Evolutionary conservation across 1,284 basidiomycete species (phyloP), one percentile per base, ranked within the genome.

Genomic region (Marasmius sp.): DNA sequence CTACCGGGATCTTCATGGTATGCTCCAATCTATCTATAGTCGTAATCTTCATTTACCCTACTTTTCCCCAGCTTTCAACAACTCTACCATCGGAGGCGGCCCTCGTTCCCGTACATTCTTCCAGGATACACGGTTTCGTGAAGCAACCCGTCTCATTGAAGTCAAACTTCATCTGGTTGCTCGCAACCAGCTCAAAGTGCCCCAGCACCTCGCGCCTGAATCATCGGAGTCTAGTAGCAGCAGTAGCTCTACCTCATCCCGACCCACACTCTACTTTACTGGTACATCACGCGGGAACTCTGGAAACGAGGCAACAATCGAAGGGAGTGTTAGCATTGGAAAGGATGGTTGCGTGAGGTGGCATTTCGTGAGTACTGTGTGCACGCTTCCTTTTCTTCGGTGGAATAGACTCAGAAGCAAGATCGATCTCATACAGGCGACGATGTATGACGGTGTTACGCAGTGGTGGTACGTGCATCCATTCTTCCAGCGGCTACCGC

Each of bases 301-400:
- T 65, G 78, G 78, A 39, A 80, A 77, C 49, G 79, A 82, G 65
- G 74, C 81, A 14, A 71, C 70, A 14, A 74, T 89, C 12, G 79
- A 85, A 62, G 88, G 88, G 6, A 77, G 75, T 55, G 87, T 90
- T 27, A 69, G 73, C 49, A 83, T 86, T 80, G 80, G 79, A 53
- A 67, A 70, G 16, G 83, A 86, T 64, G 82, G 81, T 8, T 72
- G 78, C 50, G 79, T 87, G 20, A 79, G 85, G 58, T 90, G 87
- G 87, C 79, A 80, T 67, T 85, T 88, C 74, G 87, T 89, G 69
- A 77, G 85, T 78, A n/a, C n/a, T n/a, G n/a, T n/a, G n/a, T 54
- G 34, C 52, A 52, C 55, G 47, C 45, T 62, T 57, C 39, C 38
- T 51, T 59, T 27, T 18, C 58, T 58, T 20, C 41, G 47, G 50